Evolutionary conservation across 148 eudicot genomes (phyloP).

Genomic region (Nepenthes gracilis): DNA sequence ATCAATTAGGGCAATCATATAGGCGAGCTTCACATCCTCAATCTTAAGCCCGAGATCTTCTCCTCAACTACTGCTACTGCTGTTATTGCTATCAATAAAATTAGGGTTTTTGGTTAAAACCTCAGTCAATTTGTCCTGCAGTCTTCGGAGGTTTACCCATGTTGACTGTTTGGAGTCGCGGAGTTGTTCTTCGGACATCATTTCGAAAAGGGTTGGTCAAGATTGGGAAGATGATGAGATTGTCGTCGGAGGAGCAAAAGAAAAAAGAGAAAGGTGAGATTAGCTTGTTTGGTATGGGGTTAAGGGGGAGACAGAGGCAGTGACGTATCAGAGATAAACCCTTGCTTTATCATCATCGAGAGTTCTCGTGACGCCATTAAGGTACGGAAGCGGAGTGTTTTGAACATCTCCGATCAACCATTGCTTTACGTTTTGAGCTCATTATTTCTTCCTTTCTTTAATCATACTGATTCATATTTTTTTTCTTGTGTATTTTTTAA

Average conservation of each 20-base stretch:
- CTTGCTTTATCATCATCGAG: conserved; percentile 52
- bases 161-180: conserved; percentile 31
- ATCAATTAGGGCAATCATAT: too few species aligned
- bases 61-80: neutral
- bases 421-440: too few species aligned
- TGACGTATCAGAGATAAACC: conserved; percentile 43
- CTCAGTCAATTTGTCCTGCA: conserved; percentile 40
- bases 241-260: conserved; percentile 19
- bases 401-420: too few species aligned
- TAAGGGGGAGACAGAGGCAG: conserved; percentile 18
- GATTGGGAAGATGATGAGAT: conserved; percentile 11
- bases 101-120: conserved; percentile 29
- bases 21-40: too few species aligned
- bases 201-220: conserved; percentile 73
- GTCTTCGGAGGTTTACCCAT: conserved; percentile 22
- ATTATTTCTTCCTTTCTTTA: too few species aligned
- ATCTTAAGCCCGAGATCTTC: too few species aligned
- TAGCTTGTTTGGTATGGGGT: neutral
- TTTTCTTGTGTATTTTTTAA: too few species aligned
- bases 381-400: neutral
- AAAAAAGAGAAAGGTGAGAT: conserved; percentile 10
- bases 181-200: conserved; percentile 67
- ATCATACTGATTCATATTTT: too few species aligned
- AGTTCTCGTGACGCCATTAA: conserved; percentile 21
- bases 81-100: conserved; percentile 11